A percentile compares a stretch with the other conserved stretches of the same genome.
Conservation (phyloP, 2,329 filamentous ascomycete genomes). For the Microsporum audouinii region DNA sequence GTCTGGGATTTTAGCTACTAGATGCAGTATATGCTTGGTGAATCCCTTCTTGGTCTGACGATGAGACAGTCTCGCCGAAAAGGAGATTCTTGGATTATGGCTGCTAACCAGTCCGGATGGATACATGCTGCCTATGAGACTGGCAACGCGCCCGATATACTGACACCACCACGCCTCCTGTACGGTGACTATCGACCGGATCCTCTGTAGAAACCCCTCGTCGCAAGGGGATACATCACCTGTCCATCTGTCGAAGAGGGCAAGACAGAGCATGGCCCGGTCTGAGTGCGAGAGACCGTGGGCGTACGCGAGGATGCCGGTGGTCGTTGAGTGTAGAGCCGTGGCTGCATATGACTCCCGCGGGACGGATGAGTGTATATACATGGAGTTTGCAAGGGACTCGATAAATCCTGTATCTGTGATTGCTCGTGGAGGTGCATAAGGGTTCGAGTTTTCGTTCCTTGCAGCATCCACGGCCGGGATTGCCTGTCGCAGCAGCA, state of each 20-base stretch:
- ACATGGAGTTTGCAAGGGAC: constrained; percentile 50
- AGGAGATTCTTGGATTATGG: constrained; percentile 20
- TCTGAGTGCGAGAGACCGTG: constrained; percentile 65
- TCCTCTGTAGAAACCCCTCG: constrained; percentile 41
- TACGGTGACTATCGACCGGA: constrained; percentile 43
- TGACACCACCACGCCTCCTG: constrained; percentile 54
- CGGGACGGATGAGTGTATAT: constrained; percentile 40
- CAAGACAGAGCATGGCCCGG: constrained; percentile 58
- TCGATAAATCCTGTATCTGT: constrained; percentile 40
- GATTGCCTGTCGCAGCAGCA: constrained; percentile 33
- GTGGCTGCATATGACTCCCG: constrained; percentile 51
- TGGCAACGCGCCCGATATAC: constrained; percentile 51
- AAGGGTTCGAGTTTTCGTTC: background rate
- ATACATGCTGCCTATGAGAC: constrained; percentile 48
- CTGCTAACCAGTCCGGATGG: constrained; percentile 44
- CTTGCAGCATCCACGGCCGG: background rate
- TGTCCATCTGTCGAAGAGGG: constrained; percentile 64
- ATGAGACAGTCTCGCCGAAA: constrained; percentile 34
- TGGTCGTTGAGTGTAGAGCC: constrained; percentile 61
- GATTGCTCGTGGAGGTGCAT: constrained; percentile 38
- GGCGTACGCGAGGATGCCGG: constrained; percentile 52
- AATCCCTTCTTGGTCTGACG: constrained; percentile 26
- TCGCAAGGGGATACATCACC: constrained; percentile 51
- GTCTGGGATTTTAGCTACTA: constrained; percentile 35
- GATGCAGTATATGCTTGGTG: constrained; percentile 32